phyloP scores from a whole-genome alignment of 306 rosid species.

The Vigna mungo region DNA sequence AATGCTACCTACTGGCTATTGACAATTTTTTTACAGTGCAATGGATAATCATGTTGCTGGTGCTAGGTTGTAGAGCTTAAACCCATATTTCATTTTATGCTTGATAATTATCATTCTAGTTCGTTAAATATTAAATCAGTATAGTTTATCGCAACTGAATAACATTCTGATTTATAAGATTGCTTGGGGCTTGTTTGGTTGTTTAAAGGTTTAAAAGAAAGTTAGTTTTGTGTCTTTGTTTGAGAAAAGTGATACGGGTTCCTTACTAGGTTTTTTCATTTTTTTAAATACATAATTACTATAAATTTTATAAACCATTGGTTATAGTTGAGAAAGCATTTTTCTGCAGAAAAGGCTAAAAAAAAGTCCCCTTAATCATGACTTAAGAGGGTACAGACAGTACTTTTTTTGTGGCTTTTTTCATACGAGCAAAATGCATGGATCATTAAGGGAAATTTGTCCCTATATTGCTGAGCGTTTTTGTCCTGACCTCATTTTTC shows the following conservation, averaged over 20 bases:
- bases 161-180: neutral
- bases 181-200: neutral
- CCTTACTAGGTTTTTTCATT: neutral
- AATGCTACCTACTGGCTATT: constrained; percentile 10
- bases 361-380: neutral
- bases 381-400: neutral
- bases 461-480: neutral
- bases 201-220: neutral
- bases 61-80: constrained; percentile 7
- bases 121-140: neutral
- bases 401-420: neutral
- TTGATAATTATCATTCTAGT: constrained; percentile 24
- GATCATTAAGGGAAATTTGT: neutral
- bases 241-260: neutral
- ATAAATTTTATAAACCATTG: neutral
- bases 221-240: neutral
- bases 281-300: neutral
- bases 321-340: neutral
- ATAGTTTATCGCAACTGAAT: neutral
- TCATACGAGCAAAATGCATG: constrained; percentile 4
- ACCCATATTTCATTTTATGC: constrained; percentile 3
- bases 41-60: constrained; percentile 22
- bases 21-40: neutral
- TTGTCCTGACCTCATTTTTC: neutral
- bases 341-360: neutral